These are phyloP conservation scores for Emmonsia crescens DNA, from an alignment of 2,329 filamentous ascomycete species.

Conservation along the genomic window DNA sequence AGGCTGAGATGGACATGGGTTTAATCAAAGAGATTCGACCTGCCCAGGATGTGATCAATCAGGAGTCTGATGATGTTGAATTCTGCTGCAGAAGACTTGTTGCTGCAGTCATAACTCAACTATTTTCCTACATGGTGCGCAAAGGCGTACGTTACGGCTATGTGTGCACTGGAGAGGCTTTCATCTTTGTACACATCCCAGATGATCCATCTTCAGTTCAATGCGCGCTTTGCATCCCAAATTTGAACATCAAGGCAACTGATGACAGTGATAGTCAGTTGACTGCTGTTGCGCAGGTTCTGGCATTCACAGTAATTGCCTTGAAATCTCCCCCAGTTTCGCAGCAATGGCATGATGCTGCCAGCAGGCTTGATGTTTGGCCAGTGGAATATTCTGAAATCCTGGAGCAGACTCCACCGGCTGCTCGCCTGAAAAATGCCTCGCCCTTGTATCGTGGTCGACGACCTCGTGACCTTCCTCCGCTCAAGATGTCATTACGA, in stretches of 20 bases:
- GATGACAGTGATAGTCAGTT: conserved; percentile 25
- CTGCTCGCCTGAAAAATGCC: conserved; percentile 4
- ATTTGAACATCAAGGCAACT: conserved; percentile 18
- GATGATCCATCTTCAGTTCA: conserved; percentile 13
- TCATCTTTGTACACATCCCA: conserved; percentile 22
- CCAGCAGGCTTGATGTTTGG: conserved; percentile 23
- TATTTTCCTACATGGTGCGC: conserved; percentile 23
- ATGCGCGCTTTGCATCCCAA: conserved; percentile 11
- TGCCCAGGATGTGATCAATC: conserved; percentile 17
- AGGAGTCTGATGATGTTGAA: conserved; percentile 18
- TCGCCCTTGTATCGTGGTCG: conserved; percentile 1
- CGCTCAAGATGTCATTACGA: conserved; percentile 3
- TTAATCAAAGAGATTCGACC: conserved; percentile 16
- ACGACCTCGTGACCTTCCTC: conserved; percentile 4
- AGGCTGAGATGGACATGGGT: conserved; percentile 18
- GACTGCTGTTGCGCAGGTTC: conserved; percentile 31
- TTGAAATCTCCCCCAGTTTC: neutral
- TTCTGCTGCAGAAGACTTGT: conserved; percentile 18
- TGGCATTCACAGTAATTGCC: conserved; percentile 23
- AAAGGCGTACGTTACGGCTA: conserved; percentile 19
- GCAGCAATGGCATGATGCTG: conserved; percentile 9
- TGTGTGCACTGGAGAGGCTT: conserved; percentile 22
- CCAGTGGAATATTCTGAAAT: conserved; percentile 19
- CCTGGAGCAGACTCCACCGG: conserved; percentile 5
- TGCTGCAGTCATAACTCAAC: conserved; percentile 18